Evolutionary conservation across 495 filamentous ascomycete genomes (phyloP), one percentile per base, ranked within the genome.

Genomic region (Neurospora sp.): DNA sequence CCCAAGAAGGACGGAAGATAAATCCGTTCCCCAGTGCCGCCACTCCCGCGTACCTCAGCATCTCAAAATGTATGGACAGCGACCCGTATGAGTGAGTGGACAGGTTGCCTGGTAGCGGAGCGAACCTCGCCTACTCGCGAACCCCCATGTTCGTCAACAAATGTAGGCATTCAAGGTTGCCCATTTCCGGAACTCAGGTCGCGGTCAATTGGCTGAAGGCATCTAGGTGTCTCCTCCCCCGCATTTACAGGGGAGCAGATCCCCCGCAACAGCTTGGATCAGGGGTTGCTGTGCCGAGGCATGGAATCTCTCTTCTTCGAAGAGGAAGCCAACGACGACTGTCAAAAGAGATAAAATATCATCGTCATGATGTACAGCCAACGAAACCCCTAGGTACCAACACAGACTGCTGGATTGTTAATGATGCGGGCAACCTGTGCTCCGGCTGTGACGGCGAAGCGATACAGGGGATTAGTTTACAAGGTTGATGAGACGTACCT

Each of bases 191-290:
- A 75, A 20, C 46, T 66, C 40, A 44, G 31, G 14, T 37, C 42
- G n/a, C 8, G 44, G 20, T 39, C 72, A 62, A 75, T 75, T 75
- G 74, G 74, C n/a, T 23, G 39, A 31, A 20, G 38, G 6, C 31
- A 23, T 42, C 40, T 44, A 37, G 69, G 20, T 39, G 31, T 37
- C 42, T 76, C 62, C 48, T 73, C 70, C 75, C 75, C 73, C 75
- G 75, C 73, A 71, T 71, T 74, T 62, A 44, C 75, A 74, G 69
- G 73, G 75, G 54, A 71, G 70, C 46, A 70, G 70, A 44, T 76
- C 74, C 73, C 73, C 75, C 75, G 44, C 66, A 70, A 42, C 37
- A 31, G 27, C 73, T 73, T 73, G 44, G 54, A 69, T 38, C 37
- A 31, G 27, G 59, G 40, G 42, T 27, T 31, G 18, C n/a, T 42